These are phyloP conservation scores for Fusarium annulatum DNA, from an alignment of 2,329 filamentous ascomycete species.

Conservation along the genomic window DNA sequence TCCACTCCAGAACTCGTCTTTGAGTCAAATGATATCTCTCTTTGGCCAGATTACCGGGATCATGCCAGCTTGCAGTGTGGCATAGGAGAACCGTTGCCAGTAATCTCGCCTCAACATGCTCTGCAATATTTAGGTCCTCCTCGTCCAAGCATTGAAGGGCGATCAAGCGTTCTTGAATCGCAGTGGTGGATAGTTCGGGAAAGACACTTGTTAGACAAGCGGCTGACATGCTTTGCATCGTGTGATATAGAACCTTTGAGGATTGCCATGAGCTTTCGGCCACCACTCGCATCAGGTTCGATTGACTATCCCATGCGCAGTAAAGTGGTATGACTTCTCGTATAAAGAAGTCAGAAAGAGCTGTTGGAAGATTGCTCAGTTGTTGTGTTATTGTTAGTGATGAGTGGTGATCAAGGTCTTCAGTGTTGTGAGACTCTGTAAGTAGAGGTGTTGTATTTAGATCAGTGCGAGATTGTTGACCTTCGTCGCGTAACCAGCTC, in stretches of 20 bases:
- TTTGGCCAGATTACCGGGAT: background rate
- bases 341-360: background rate
- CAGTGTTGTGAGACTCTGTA: fast-evolving
- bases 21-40: background rate
- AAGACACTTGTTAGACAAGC: background rate
- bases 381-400: background rate
- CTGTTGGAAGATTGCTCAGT: background rate
- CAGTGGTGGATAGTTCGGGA: background rate
- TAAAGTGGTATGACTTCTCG: background rate
- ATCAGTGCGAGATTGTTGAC: background rate
- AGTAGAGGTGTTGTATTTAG: background rate
- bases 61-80: background rate
- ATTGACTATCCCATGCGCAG: background rate
- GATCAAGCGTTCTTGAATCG: background rate
- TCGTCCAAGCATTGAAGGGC: background rate
- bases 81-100: background rate
- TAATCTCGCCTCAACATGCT: background rate
- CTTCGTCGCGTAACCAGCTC: background rate
- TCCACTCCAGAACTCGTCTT: background rate
- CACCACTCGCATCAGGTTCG: background rate
- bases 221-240: background rate
- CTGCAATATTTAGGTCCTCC: fast-evolving
- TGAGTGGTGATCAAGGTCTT: fast-evolving
- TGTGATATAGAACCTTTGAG: background rate
- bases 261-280: background rate